These are phyloP conservation scores for Cyclotella baltica DNA, from an alignment of 108 stramenopile genomes.

Conservation along the genomic window DNA sequence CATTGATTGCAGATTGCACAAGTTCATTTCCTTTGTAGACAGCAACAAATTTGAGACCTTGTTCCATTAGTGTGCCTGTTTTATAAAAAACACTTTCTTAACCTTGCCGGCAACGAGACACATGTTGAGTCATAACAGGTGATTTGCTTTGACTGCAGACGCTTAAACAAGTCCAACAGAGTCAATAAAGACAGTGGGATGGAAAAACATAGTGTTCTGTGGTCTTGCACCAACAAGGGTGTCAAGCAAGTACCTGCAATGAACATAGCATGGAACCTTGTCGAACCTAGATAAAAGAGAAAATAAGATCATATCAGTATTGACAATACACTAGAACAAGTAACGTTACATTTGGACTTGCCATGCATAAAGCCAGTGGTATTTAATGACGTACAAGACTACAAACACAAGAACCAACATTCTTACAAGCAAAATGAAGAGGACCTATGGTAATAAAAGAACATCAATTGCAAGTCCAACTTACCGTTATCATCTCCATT, in stretches of 20 bases:
- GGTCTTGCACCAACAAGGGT: constrained; percentile 23
- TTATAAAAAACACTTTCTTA: constrained; percentile 80
- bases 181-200: constrained; percentile 75
- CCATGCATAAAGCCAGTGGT: constrained; percentile 59
- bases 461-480: neutral
- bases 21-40: constrained; percentile 23
- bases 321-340: neutral
- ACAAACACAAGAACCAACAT: constrained; percentile 57
- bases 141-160: constrained; percentile 62
- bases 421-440: constrained; percentile 55
- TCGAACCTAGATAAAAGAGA: constrained; percentile 7
- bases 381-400: constrained; percentile 50
- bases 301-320: neutral
- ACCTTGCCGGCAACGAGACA: constrained; percentile 88
- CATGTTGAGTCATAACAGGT: constrained; percentile 71
- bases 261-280: constrained; percentile 30
- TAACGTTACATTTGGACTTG: constrained; percentile 43
- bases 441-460: constrained; percentile 12
- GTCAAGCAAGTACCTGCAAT: constrained; percentile 20
- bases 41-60: constrained; percentile 67
- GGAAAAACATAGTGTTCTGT: neutral
- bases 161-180: constrained; percentile 62
- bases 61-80: constrained; percentile 79
- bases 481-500: neutral
- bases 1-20: neutral